Base-by-base conservation (phyloP, 2,329 filamentous ascomycete genomes). In the Colletotrichum zoysiae region DNA sequence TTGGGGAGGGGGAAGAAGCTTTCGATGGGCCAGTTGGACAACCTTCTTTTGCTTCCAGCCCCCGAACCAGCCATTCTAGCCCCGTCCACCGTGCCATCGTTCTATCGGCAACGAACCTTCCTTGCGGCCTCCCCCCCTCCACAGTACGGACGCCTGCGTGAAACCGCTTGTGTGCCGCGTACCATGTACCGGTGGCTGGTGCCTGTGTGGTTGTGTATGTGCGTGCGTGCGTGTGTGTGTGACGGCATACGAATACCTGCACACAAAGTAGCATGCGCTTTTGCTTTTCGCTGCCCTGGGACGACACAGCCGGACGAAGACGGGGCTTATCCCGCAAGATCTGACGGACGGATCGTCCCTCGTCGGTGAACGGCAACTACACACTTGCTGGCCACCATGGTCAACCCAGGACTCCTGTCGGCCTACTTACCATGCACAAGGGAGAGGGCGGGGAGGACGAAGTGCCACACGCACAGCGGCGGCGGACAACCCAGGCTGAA, bases 41-140 rank as follows among this genome's bases (percentile, higher is more conserved):
- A 71, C 65, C 65, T 69, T 69, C 65, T 69, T 71, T 64, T 56
- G 69, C 64, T 71, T 60, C 65, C 69, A 60, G 42, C 53, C 65
- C 69, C 53, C 59, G 38, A 51, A 46, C 69, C 58, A 68, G 58
- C 65, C 69, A 44, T 63, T 63, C 58, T 62, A 61, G 57, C 51
- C 53, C 42, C 26, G 38, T 33, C 57, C 23, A 42, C 50, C 50
- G 68, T 67, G 64, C 57, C 57, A 55, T 60, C 35, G 23, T 48
- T 55, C 56, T 20, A 67, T 60, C 42, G 33, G 42, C 62, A 40
- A 67, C 50, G 40, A 53, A 42, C 23, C 61, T 23, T 23, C 57
- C 30, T n/a, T 53, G 12, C 16, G 48, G 9, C 14, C 60, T 16
- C 44, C 9, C 11, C 57, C 8, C 60, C 16, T 38, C 38, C 38